Evolutionary conservation across 2,329 filamentous ascomycete genomes (phyloP).

Genomic region (Alternaria sp.): DNA sequence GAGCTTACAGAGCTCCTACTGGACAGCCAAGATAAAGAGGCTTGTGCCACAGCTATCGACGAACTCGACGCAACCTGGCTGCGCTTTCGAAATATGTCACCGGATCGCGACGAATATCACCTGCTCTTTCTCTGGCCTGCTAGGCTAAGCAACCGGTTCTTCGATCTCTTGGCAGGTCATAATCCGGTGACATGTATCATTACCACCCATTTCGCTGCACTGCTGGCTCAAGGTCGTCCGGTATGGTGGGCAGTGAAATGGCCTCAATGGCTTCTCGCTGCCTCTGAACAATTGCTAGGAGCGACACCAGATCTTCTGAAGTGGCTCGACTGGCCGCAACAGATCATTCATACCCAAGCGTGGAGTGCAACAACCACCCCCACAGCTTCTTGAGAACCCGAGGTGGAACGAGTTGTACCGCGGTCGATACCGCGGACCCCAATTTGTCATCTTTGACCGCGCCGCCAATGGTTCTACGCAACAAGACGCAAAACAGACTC

Average conservation of each 20-base stretch:
- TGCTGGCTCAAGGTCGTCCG: constrained; percentile 32
- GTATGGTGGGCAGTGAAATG: constrained; percentile 44
- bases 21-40: constrained; percentile 31
- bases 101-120: constrained; percentile 34
- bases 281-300: constrained; percentile 34
- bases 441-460: not conserved
- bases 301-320: constrained; percentile 37
- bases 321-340: constrained; percentile 43
- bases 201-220: constrained; percentile 39
- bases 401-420: not conserved
- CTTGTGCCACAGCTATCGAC: constrained; percentile 35
- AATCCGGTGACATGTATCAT: constrained; percentile 44
- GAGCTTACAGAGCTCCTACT: constrained; percentile 36
- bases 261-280: constrained; percentile 39
- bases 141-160: constrained; percentile 32
- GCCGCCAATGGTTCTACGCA: not conserved
- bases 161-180: constrained; percentile 36
- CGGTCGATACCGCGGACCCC: not conserved
- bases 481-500: not conserved
- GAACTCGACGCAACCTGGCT: constrained; percentile 35
- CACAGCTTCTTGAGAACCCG: not conserved
- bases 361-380: constrained; percentile 6
- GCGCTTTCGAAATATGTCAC: constrained; percentile 27
- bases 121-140: constrained; percentile 42
- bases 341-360: constrained; percentile 24